Percentiles rank a stretch among this genome's conserved stretches.
Conservation (phyloP, 129 eudicot genomes). For the Saposhnikovia divaricata region DNA sequence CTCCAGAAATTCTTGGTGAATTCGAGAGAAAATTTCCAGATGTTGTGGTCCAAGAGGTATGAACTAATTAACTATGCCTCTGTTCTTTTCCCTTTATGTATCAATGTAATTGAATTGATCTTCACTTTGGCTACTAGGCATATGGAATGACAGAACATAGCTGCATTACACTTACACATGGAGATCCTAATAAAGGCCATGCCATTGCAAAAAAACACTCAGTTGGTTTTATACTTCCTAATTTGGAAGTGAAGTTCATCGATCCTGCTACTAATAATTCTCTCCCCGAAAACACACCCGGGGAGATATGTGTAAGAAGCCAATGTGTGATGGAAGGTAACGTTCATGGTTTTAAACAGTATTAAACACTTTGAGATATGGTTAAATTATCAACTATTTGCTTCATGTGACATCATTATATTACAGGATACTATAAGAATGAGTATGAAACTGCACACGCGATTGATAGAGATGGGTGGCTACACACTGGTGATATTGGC, state of each 20-base stretch:
- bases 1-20: slow-evolving; percentile 67
- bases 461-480: slow-evolving; percentile 83
- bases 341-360: background rate
- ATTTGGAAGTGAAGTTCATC: slow-evolving; percentile 77
- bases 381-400: background rate
- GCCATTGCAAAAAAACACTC: slow-evolving; percentile 69
- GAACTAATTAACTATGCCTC: background rate
- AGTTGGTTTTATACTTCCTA: slow-evolving; percentile 76
- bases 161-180: slow-evolving; percentile 83
- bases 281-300: slow-evolving; percentile 68
- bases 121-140: slow-evolving; percentile 32
- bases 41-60: slow-evolving; percentile 82
- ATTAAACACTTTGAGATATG: background rate
- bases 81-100: background rate
- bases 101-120: background rate
- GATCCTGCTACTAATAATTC: slow-evolving; percentile 73
- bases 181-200: slow-evolving; percentile 54
- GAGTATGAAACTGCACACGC: slow-evolving; percentile 70
- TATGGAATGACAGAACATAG: slow-evolving; percentile 99
- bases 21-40: slow-evolving; percentile 78
- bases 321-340: slow-evolving; percentile 98
- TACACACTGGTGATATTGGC: slow-evolving; percentile 91
- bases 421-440: slow-evolving; percentile 79
- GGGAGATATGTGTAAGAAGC: slow-evolving; percentile 94
- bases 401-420: background rate